Base-by-base conservation (phyloP, 1,284 basidiomycete genomes). In the Apiotrichum akiyoshidainum region DNA sequence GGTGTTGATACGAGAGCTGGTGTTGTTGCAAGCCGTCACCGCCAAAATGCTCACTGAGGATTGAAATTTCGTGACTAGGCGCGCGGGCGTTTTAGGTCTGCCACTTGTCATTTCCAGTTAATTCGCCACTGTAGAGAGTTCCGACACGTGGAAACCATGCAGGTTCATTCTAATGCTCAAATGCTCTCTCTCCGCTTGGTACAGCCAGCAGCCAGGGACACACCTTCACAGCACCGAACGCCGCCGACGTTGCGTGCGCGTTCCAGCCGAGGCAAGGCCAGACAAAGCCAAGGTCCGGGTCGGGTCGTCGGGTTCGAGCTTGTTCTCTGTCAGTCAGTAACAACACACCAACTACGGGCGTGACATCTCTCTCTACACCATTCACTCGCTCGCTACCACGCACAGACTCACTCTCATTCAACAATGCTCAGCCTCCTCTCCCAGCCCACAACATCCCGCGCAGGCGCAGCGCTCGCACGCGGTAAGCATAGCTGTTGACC, bases 371-470 rank as follows among this genome's bases (percentile, higher is more conserved):
- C n/a, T 34, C 21, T 39, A 21, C 42, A 31, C 26, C 26, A 44
- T 44, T 26, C 19, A 5, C 19, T 8, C 26, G 14, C 6, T 22
- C 19, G 19, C 47, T 35, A 7, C 11, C 37, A 37, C 11, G 11
- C 37, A 37, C 37, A 37, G 13, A 35, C 34, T n/a, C 26, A 31
- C 26, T 3, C 26, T 31, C 26, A 7, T 31, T 31, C 37, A 17
- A 8, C 31, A 34, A 62, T 62, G 60, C 48, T 54, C 59, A 63
- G 63, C 33, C 60, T 72, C 26, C 67, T 74, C 37, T 68, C 68
- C 1, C 68, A 66, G 47, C 71, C 72, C 6, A 61, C 63, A 10
- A 70, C 70, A 35, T 71, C 68, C 26, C 61, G 67, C 35, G 60
- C 68, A 37, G 71, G 68, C 26, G 68, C 71, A 7, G 52, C 65